phyloP scores from a whole-genome alignment of 108 stramenopile species.

The Cylindrotheca fusiformis region DNA sequence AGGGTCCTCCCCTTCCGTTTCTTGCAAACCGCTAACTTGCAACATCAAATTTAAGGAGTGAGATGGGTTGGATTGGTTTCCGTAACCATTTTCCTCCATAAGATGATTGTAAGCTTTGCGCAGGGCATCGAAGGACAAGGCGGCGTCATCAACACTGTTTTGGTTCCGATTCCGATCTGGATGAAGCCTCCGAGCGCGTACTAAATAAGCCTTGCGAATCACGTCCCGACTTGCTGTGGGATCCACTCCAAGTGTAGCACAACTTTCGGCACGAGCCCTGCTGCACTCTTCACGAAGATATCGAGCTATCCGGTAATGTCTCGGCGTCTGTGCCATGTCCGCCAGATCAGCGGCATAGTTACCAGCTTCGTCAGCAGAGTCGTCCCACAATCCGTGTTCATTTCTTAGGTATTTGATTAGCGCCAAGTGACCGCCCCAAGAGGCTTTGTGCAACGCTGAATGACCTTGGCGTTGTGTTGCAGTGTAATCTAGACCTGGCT shows the following conservation, averaged over 20 bases:
- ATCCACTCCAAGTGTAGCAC: conserved; percentile 45
- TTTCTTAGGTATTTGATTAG: conserved; percentile 58
- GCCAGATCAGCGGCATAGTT: conserved; percentile 83
- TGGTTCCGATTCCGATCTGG: conserved; percentile 47
- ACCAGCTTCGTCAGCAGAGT: conserved; percentile 63
- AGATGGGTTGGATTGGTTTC: conserved; percentile 46
- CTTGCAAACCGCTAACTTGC: conserved; percentile 4
- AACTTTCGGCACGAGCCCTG: conserved; percentile 50
- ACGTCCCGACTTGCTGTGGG: conserved; percentile 15
- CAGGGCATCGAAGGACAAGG: conserved; percentile 20
- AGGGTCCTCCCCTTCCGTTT: neutral
- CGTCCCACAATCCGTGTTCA: conserved; percentile 64
- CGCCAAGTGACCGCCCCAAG: conserved; percentile 77
- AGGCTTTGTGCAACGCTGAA: conserved; percentile 75
- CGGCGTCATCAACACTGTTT: conserved; percentile 16
- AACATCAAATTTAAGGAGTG: conserved; percentile 49
- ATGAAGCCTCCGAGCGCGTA: conserved; percentile 51
- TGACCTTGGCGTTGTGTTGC: conserved; percentile 56
- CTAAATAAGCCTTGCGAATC: conserved; percentile 51
- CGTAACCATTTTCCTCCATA: conserved; percentile 36
- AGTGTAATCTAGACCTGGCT: conserved; percentile 20
- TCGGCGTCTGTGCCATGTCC: conserved; percentile 72
- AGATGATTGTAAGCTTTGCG: conserved; percentile 46
- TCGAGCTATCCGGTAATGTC: conserved; percentile 41
- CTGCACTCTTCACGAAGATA: conserved; percentile 64